Evolutionary conservation across 2,329 filamentous ascomycete species (phyloP).

Genomic region (Penicillium sp.): DNA sequence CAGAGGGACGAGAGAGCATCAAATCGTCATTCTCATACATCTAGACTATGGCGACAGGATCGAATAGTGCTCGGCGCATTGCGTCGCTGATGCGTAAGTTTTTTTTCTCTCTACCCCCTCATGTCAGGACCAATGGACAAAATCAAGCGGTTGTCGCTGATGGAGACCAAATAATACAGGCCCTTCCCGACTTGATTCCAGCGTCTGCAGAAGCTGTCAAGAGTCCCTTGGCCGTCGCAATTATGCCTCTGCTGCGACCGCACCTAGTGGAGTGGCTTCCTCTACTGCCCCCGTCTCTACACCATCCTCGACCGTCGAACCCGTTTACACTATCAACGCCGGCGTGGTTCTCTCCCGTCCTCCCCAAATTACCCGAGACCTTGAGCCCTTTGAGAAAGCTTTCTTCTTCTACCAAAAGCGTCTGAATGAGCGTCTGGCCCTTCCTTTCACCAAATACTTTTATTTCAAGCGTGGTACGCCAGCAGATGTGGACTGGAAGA

Average conservation of each 20-base stretch:
- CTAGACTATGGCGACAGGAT: constrained; percentile 32
- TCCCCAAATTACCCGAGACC: constrained; percentile 75
- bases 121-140: constrained; percentile 4
- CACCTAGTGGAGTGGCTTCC: constrained; percentile 31
- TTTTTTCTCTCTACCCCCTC: too few species aligned
- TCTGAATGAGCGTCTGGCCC: constrained; percentile 81
- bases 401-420: constrained; percentile 98
- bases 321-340: constrained; percentile 47
- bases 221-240: constrained; percentile 35
- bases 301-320: constrained; percentile 29
- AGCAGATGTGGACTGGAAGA: constrained; percentile 79
- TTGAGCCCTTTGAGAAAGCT: constrained; percentile 82
- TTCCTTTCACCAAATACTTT: constrained; percentile 84
- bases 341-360: constrained; percentile 83
- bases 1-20: constrained; percentile 13
- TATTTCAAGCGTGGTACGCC: constrained; percentile 92
- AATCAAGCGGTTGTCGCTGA: constrained; percentile 7
- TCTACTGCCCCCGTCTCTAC: constrained; percentile 23
- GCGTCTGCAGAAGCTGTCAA: constrained; percentile 42
- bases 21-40: constrained; percentile 8
- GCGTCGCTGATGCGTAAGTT: constrained; percentile 36
- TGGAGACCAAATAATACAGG: constrained; percentile 17
- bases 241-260: constrained; percentile 37
- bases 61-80: constrained; percentile 38
- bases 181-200: constrained; percentile 34